Base-by-base conservation (phyloP, 2,329 filamentous ascomycete genomes). In the Beauveria asiatica region DNA sequence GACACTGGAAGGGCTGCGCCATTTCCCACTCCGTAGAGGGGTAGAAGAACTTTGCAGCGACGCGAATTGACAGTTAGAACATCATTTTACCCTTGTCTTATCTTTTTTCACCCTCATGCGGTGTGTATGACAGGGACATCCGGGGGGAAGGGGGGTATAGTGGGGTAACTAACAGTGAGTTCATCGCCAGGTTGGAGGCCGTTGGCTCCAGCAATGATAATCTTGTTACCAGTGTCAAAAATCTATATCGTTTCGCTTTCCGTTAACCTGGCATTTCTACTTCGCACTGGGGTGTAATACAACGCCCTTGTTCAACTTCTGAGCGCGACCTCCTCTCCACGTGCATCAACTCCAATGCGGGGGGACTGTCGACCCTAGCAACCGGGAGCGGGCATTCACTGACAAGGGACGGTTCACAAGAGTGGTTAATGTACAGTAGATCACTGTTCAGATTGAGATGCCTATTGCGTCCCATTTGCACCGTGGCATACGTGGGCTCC, bases 21-120 rank as follows among this genome's bases (percentile, higher is more conserved):
- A 90, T 89, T 67, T 78, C 68, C 86, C 86, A 90, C 73, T 90
- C 87, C 1, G 86, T 89, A 58, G 84, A 88, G 4, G 87, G 86
- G 67, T 90, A 90, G 74, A 90, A 90, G 75, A 89, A 90, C 69
- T 83, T 57, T 33, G 44, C 39, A 19, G 7, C 16, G 19, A 19
- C 2, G 37, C 19, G n/a, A 42, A 25, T 23, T 23, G 19, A 19
- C 9, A 16, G 5, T 50, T 27, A 50, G 33, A 19, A 41, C 11
- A 23, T 23, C 17, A 2, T 17, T 56, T 17, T 13, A 23, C 9
- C 21, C 23, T 52, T 52, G 13, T 17, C 8, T 17, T 52, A 1
- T 11, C 19, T 13, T 6, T 52, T 23, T 21, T 37, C 11, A 33
- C 10, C 10, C 33, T 37, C 33, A 37, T 37, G 33, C 4, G 5